These are phyloP conservation scores for Marasmius sp. DNA, from an alignment of 1,284 basidiomycete genomes.

Conservation along the genomic window DNA sequence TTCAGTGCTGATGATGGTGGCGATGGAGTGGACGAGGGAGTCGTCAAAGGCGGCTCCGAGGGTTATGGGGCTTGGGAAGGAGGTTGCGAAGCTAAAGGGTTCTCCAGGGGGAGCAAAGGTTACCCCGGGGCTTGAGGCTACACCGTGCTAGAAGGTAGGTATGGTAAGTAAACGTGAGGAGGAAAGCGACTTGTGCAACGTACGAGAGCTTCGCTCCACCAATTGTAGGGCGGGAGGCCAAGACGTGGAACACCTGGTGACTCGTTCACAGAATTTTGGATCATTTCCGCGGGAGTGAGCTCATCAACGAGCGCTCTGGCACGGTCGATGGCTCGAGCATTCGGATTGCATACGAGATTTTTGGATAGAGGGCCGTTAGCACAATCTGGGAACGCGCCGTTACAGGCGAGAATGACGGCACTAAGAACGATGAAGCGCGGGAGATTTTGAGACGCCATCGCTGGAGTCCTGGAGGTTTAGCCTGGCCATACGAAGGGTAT, in stretches of 20 bases:
- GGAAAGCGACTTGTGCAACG: constrained; percentile 11
- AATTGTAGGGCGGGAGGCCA: constrained; percentile 51
- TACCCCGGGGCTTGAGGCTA: constrained; percentile 51
- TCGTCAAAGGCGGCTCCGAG: constrained; percentile 88
- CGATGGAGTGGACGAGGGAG: constrained; percentile 45
- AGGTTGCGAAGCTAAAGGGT: constrained; percentile 54
- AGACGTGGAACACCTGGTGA: constrained; percentile 51
- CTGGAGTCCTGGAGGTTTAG: too few species aligned
- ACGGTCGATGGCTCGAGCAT: constrained; percentile 43
- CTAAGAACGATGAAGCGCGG: not conserved
- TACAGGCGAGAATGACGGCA: not conserved
- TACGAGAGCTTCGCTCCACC: constrained; percentile 56
- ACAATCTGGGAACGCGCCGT: constrained; percentile 46
- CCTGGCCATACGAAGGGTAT: too few species aligned
- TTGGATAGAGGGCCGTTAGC: constrained; percentile 40
- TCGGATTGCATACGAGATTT: constrained; percentile 49
- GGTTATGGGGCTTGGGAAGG: constrained; percentile 78
- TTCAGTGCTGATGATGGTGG: constrained; percentile 51
- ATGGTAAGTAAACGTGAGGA: not conserved
- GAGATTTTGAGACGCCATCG: not conserved
- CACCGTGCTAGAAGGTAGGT: constrained; percentile 43
- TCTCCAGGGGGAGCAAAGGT: constrained; percentile 43
- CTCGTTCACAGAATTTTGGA: constrained; percentile 46
- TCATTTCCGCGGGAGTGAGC: constrained; percentile 51
- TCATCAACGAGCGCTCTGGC: constrained; percentile 45